These are phyloP conservation scores for Lecanoromycetidae sp. DNA, from an alignment of 2,329 filamentous ascomycete genomes.

Conservation along the genomic window DNA sequence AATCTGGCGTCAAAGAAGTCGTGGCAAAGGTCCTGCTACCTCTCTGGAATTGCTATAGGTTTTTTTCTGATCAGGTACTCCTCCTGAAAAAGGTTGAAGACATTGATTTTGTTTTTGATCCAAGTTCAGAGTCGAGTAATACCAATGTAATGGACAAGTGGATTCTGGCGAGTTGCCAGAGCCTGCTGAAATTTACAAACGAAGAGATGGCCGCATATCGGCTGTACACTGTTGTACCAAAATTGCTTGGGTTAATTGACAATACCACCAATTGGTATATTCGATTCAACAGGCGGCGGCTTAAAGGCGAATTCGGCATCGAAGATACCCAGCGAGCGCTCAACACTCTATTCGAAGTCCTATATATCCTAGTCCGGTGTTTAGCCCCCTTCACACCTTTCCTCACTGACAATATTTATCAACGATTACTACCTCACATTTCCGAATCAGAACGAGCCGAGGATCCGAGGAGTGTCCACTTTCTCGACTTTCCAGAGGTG, in stretches of 20 bases:
- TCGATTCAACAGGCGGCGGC: conserved; percentile 76
- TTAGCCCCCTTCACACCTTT: conserved; percentile 94
- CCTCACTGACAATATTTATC: conserved; percentile 88
- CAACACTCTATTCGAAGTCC: conserved; percentile 86
- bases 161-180: conserved; percentile 89
- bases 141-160: conserved; percentile 92
- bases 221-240: conserved; percentile 82
- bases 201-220: conserved; percentile 76
- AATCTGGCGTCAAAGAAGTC: conserved; percentile 84
- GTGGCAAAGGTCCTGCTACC: conserved; percentile 83
- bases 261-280: conserved; percentile 99
- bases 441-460: conserved; percentile 56
- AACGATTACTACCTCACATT: conserved; percentile 68
- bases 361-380: conserved; percentile 77
- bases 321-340: conserved; percentile 82
- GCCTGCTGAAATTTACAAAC: conserved; percentile 80
- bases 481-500: conserved; percentile 79
- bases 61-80: conserved; percentile 80
- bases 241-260: conserved; percentile 72
- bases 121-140: conserved; percentile 60
- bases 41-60: conserved; percentile 93
- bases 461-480: conserved; percentile 81
- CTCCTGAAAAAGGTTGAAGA: conserved; percentile 76
- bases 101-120: conserved; percentile 67
- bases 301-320: conserved; percentile 79